Evolutionary conservation across 345 rosid genomes (phyloP).

Genomic region (Aethionema arabicum): DNA sequence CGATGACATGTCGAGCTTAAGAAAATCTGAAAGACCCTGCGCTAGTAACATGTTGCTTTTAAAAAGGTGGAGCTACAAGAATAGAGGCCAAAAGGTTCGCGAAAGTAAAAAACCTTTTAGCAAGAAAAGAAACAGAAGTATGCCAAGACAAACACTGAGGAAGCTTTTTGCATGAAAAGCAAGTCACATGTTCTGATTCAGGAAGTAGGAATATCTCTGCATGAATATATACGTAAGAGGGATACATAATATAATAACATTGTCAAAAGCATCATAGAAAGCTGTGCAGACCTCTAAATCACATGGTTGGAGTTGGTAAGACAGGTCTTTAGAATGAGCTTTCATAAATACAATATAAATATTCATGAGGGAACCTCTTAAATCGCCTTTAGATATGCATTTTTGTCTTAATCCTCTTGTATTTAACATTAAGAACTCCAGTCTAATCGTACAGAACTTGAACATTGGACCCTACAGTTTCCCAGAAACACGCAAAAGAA

Average conservation of each 20-base stretch:
- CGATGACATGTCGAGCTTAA: slow-evolving; percentile 6
- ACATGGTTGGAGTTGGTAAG: slow-evolving; percentile 37
- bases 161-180: slow-evolving; percentile 40
- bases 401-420: slow-evolving; percentile 21
- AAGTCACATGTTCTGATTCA: slow-evolving; percentile 38
- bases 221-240: slow-evolving; percentile 29
- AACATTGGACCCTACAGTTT: slow-evolving; percentile 10
- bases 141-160: slow-evolving; percentile 22
- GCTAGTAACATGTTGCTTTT: slow-evolving; percentile 25
- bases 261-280: slow-evolving; percentile 31
- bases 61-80: slow-evolving; percentile 27
- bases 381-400: slow-evolving; percentile 21
- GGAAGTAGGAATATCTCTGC: slow-evolving; percentile 32
- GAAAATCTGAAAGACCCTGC: slow-evolving; percentile 19
- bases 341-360: slow-evolving; percentile 5
- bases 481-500: not conserved
- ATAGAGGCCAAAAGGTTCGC: slow-evolving; percentile 19
- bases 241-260: slow-evolving; percentile 14
- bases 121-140: too few species aligned
- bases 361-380: slow-evolving; percentile 19
- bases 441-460: slow-evolving; percentile 1
- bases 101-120: slow-evolving; percentile 13
- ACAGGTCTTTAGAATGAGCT: slow-evolving; percentile 20
- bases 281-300: slow-evolving; percentile 26
- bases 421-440: not conserved